A percentile compares a stretch with the other conserved stretches of the same genome.
Evolutionary conservation across 805 yeast species (phyloP).

Genomic region (Lipomyces mesembrius): DNA sequence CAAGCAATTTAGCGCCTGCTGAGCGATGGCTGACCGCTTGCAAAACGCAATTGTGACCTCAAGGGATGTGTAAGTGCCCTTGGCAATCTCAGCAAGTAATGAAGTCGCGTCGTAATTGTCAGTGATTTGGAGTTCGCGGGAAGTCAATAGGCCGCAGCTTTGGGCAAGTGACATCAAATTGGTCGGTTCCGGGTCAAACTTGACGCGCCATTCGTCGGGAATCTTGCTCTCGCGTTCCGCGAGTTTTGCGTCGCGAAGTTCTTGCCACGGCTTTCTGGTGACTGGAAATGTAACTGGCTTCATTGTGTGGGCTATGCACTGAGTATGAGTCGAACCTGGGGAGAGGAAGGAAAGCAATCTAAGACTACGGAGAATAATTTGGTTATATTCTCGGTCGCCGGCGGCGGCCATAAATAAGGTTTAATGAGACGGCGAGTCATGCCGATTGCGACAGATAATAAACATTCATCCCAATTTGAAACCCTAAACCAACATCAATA

Average conservation of each 20-base stretch:
- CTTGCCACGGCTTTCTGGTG: constrained; percentile 44
- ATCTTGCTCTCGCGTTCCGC: constrained; percentile 52
- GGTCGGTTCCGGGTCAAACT: constrained; percentile 24
- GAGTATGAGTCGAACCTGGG: neutral
- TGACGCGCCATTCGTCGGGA: constrained; percentile 52
- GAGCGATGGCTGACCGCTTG: constrained; percentile 61
- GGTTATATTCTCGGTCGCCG: too few species aligned
- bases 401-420: too few species aligned
- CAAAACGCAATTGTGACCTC: constrained; percentile 60
- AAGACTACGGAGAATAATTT: too few species aligned
- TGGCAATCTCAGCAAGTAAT: constrained; percentile 34
- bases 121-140: constrained; percentile 41
- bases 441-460: too few species aligned
- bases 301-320: constrained; percentile 9
- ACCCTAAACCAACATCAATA: too few species aligned
- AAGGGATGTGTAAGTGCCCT: constrained; percentile 49
- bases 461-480: too few species aligned
- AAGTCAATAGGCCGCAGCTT: constrained; percentile 36
- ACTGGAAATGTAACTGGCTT: constrained; percentile 29
- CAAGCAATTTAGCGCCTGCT: constrained; percentile 53
- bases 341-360: neutral
- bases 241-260: constrained; percentile 51
- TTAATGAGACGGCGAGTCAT: too few species aligned
- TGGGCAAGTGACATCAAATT: constrained; percentile 32
- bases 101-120: constrained; percentile 36